Evolutionary conservation across 2,329 filamentous ascomycete species (phyloP), one percentile per base, ranked within the genome.

Genomic region (Pestalotiopsis sp.): DNA sequence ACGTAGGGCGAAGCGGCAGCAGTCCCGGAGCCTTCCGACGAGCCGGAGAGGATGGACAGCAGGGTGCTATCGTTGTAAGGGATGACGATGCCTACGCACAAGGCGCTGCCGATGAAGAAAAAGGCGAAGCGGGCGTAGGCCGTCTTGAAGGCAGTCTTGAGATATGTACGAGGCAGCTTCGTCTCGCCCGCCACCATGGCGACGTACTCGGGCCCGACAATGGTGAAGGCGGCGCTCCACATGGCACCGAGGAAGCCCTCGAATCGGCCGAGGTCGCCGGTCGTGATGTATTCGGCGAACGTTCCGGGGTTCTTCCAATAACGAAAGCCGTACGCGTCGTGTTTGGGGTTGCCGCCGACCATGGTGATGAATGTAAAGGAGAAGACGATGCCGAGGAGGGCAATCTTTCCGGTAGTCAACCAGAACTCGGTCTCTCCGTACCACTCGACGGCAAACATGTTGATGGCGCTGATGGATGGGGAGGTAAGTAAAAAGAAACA

Each of bases 281-380:
- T 82, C 57, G 89, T 86, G 69, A 90, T 85, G 69, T 88, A 83
- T 71, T 90, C 85, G 14, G 85, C 86, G 73, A 92, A 92, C 1
- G 90, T 80, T 4, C 90, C 91, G 0, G 89, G 88, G 3, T 84
- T 73, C 13, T 83, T 85, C 90, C 90, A 92, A 75, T 90, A 89
- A n/a, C 91, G 85, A 76, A 93, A 94, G 23, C 92, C 92, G 74
- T 90, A 93, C 1, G 88, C 84, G 73, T 92, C 90, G 62, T 88
- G 82, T 4, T 89, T 77, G 0, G 93, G 93, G 72, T 95, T 95
- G 40, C 91, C 93, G 45, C 92, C 93, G 9, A 93, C 83, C 91
- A 94, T 94, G 63, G 90, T 91, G 73, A 95, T 85, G 75, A 95
- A 92, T n/a, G 93, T 94, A 79, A 92, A 94, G 75, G 84, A 80